Evolutionary conservation across 164 flowering plant species (phyloP), one percentile per base, ranked within the genome.

Genomic region (Brasenia schreberi): DNA sequence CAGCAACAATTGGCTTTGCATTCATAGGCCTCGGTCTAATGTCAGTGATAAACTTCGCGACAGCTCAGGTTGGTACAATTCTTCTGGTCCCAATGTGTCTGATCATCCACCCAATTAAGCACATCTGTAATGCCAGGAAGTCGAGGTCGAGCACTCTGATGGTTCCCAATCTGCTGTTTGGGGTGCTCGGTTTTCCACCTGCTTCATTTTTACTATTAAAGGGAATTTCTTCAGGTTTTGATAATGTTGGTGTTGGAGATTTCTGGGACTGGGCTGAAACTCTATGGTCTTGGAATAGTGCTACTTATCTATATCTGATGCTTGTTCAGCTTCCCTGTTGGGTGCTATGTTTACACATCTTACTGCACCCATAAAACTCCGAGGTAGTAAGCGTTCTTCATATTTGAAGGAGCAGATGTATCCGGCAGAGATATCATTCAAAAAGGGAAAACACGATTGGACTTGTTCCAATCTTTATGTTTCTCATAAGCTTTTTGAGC

Each of bases 211-310:
- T 83, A 62, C 2, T 91, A 59, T 7, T 82, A 67, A 87, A 83
- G 75, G 79, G 83, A 12, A 68, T 66, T 23, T 70, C 75, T 18
- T 77, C 72, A 53, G 90, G 89, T 67, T 76, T 76, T 64, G 72
- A 61, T 18, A 65, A 71, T 17, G 19, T 74, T 61, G 68, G 64
- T 69, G 39, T 82, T 12, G 90, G 87, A 27, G 89, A 88, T 19
- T 87, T 87, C 77, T 91, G 97, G 97, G 81, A 19, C 19, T 91
- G 97, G 96, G 74, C 78, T 17, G 96, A 88, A 74, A 81, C 92
- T 53, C 87, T 94, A 43, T 89, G 96, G 96, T 79, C 76, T 39
- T 89, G 96, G 97, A 89, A 83, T 67, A 87, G 99, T 77, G 99
- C 97, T 11, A 91, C 96, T 64, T 94, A 91, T 73, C 85, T 94